These are phyloP conservation scores for Phanerochaete carnosa DNA, from an alignment of 768 basidiomycete species.

Conservation along the genomic window DNA sequence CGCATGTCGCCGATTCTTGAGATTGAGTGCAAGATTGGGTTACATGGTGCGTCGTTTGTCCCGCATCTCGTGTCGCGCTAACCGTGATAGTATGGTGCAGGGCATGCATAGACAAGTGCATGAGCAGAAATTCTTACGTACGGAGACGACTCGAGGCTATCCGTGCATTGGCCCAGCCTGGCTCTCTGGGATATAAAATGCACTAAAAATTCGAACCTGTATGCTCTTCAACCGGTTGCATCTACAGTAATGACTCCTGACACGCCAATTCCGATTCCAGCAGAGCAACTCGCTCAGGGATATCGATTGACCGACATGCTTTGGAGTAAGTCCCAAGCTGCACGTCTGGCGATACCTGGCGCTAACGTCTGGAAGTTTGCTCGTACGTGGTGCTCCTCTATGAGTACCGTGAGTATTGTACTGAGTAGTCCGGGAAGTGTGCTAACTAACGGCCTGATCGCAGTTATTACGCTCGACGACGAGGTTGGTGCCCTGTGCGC, in stretches of 20 bases:
- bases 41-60: background rate
- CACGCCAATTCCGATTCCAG: background rate
- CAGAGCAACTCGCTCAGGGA: background rate
- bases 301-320: background rate
- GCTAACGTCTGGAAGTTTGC: background rate
- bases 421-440: too few relatives aligned
- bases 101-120: too few relatives aligned
- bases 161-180: background rate
- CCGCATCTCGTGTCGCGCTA: too few relatives aligned
- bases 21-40: background rate
- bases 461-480: slow-evolving; percentile 9
- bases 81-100: too few relatives aligned
- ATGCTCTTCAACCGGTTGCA: too few relatives aligned
- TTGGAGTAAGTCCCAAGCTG: slow-evolving; percentile 8
- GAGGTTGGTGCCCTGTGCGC: background rate
- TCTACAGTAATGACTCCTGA: background rate
- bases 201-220: too few relatives aligned
- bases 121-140: background rate
- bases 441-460: background rate
- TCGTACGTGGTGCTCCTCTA: slow-evolving; percentile 7
- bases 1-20: background rate
- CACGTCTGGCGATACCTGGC: background rate
- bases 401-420: slow-evolving; percentile 5
- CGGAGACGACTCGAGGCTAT: background rate
- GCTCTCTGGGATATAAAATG: too few relatives aligned